Evolutionary conservation across 2,329 filamentous ascomycete species (phyloP).

Genomic region (Aspergillus sojae): DNA sequence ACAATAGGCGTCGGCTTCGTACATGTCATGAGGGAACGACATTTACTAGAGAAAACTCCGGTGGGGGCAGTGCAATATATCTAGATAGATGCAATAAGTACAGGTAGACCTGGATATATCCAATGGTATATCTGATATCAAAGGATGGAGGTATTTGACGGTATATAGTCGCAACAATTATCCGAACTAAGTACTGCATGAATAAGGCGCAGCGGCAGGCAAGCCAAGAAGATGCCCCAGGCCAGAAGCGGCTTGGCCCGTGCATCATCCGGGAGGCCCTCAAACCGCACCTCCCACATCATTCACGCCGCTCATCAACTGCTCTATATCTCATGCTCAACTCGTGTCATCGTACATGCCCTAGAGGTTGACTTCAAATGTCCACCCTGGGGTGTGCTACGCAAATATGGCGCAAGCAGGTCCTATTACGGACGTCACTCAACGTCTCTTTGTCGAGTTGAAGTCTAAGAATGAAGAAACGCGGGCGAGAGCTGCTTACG

Average conservation of each 20-base stretch:
- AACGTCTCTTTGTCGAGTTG: constrained; percentile 60
- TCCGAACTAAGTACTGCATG: background rate
- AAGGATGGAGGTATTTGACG: background rate
- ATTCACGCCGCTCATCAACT: constrained; percentile 17
- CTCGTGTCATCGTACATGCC: constrained; percentile 26
- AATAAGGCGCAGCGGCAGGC: background rate
- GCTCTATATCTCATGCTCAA: constrained; percentile 24
- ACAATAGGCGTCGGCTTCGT: background rate
- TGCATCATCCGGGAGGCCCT: constrained; percentile 28
- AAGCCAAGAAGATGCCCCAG: constrained; percentile 15
- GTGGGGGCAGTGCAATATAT: background rate
- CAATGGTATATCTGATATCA: background rate
- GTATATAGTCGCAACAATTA: background rate
- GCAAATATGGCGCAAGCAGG: constrained; percentile 51
- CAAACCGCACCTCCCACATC: constrained; percentile 28
- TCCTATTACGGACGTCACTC: constrained; percentile 52
- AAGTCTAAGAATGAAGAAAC: constrained; percentile 58
- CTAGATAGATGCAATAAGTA: background rate
- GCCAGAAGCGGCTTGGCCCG: constrained; percentile 26
- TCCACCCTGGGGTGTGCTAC: constrained; percentile 39
- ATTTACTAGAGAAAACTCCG: background rate
- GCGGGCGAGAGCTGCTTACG: constrained; percentile 51
- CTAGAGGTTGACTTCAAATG: constrained; percentile 42
- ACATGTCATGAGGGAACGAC: background rate
- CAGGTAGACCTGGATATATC: background rate